Conservation (phyloP, 345 rosid species). For the Angophora floribunda region DNA sequence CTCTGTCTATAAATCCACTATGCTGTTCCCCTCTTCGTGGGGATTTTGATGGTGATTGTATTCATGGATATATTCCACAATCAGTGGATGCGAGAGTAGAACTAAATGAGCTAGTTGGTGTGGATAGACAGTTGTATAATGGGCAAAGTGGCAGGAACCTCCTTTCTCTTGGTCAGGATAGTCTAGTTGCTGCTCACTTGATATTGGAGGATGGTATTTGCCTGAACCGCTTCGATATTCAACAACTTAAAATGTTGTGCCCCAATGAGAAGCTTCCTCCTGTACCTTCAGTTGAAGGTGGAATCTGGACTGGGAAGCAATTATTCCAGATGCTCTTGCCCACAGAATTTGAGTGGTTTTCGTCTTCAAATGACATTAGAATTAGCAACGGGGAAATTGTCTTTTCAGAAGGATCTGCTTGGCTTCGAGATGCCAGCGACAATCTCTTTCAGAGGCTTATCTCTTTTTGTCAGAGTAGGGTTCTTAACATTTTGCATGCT, state of each 20-base stretch:
- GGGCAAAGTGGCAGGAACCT: conserved; percentile 72
- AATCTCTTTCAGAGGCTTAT: conserved; percentile 64
- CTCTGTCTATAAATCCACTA: conserved; percentile 78
- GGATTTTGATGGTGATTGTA: conserved; percentile 96
- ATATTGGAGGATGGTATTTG: conserved; percentile 42
- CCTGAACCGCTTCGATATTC: conserved; percentile 47
- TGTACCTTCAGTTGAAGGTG: conserved; percentile 20
- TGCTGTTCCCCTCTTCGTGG: conserved; percentile 87
- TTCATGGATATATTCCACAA: conserved; percentile 93
- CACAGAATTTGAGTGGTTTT: conserved; percentile 41
- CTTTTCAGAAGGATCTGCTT: conserved; percentile 52
- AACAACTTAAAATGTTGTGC: conserved; percentile 77
- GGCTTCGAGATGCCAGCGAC: conserved; percentile 68
- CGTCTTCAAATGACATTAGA: conserved; percentile 25
- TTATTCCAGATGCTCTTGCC: conserved; percentile 78
- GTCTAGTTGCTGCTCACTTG: conserved; percentile 67
- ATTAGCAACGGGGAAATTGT: conserved; percentile 58
- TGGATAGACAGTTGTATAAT: conserved; percentile 66
- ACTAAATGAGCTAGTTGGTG: conserved; percentile 75
- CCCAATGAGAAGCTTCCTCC: conserved; percentile 28
- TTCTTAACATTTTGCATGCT: conserved; percentile 50
- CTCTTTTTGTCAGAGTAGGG: conserved; percentile 25
- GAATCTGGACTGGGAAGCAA: conserved; percentile 85
- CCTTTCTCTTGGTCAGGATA: conserved; percentile 75
- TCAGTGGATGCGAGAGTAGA: conserved; percentile 63